These are phyloP conservation scores for Populus hybrid DNA, from an alignment of 441 rosid genomes.

Conservation along the genomic window DNA sequence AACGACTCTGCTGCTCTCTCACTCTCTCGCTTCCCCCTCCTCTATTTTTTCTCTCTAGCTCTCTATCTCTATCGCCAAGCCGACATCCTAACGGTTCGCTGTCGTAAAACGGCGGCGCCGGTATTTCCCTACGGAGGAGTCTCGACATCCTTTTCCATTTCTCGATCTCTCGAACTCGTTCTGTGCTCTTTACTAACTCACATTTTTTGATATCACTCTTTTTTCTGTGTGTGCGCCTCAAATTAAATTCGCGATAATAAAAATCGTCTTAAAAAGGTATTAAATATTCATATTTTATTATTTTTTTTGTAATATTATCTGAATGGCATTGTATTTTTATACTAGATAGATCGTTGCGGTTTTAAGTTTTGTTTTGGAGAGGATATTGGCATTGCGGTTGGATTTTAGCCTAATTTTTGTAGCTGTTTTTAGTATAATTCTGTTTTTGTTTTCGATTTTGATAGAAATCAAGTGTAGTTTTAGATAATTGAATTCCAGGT, in stretches of 20 bases:
- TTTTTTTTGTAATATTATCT: too few species aligned
- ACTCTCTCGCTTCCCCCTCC: constrained; percentile 15
- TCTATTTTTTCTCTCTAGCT: constrained; percentile 5
- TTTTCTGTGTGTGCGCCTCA: not conserved
- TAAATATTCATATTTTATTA: not conserved
- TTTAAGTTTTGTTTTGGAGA: not conserved
- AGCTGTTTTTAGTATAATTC: not conserved
- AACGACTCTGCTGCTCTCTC: constrained; percentile 11
- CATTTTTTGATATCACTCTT: constrained; percentile 1
- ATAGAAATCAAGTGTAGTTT: not conserved
- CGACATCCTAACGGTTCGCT: constrained; percentile 63
- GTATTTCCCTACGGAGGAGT: constrained; percentile 4
- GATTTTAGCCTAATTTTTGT: not conserved
- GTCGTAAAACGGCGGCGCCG: constrained; percentile 32
- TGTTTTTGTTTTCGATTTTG: not conserved
- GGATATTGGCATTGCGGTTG: not conserved
- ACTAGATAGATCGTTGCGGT: not conserved
- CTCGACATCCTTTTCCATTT: constrained; percentile 2
- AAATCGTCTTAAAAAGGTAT: not conserved
- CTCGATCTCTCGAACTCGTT: constrained; percentile 19
- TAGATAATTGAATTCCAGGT: not conserved
- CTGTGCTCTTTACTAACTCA: constrained; percentile 6
- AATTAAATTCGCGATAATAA: not conserved
- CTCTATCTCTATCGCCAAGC: constrained; percentile 40
- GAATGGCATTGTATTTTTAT: too few species aligned